Conservation (phyloP, 75 land plant genomes). For the Pinus albicaulis region DNA sequence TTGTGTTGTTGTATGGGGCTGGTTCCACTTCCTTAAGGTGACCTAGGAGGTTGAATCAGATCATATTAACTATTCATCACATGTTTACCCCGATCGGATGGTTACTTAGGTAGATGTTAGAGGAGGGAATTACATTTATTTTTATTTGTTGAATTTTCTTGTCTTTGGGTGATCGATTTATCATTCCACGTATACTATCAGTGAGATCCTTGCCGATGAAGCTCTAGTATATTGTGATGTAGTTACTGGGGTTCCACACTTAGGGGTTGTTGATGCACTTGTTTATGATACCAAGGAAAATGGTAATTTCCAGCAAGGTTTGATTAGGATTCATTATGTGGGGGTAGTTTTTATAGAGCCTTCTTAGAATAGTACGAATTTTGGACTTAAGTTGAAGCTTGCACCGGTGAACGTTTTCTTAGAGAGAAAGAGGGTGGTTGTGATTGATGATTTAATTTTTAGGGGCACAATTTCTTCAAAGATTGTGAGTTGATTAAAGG, state of each 20-base stretch:
- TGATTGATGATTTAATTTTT: slow-evolving; percentile 90
- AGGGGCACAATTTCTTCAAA: slow-evolving; percentile 93
- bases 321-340: no score
- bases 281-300: slow-evolving; percentile 66
- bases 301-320: no score
- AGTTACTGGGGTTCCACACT: slow-evolving; percentile 93
- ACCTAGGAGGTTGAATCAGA: no score
- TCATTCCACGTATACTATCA: slow-evolving; percentile 55
- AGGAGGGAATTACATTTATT: no score
- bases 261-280: slow-evolving; percentile 89
- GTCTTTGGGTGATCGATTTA: slow-evolving; percentile 86
- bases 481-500: slow-evolving; percentile 76
- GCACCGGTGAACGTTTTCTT: slow-evolving; percentile 75
- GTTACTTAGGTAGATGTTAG: no score
- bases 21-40: no score
- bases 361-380: slow-evolving; percentile 82
- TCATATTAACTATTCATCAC: no score
- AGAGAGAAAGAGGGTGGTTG: slow-evolving; percentile 88
- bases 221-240: slow-evolving; percentile 88
- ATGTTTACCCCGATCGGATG: no score
- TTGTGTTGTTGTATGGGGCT: no score
- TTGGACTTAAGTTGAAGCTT: slow-evolving; percentile 87
- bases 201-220: slow-evolving; percentile 70
- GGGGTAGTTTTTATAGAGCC: slow-evolving; percentile 96
- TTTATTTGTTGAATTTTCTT: slow-evolving; percentile 75